Evolutionary conservation across 257 asterid species (phyloP), one percentile per base, ranked within the genome.

Genomic region (Asclepias syriaca): DNA sequence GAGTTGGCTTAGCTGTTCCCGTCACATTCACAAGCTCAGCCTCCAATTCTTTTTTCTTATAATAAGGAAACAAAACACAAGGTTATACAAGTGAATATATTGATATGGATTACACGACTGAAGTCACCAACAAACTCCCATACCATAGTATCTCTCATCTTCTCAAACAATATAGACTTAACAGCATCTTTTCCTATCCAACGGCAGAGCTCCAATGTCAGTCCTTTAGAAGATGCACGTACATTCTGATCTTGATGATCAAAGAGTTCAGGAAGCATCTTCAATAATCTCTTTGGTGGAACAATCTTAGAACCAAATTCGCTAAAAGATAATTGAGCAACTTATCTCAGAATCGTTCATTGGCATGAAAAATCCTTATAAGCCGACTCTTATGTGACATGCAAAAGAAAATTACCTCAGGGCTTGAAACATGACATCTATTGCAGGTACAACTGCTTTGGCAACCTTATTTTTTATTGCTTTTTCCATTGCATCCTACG

Each of bases 141-240:
- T 88, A 92, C 99, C 99, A 95, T 95, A 48, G 99, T 95, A 82
- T 95, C 99, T 64, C 99, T 96, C 99, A 95, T 95, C 81, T 92
- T 92, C 83, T 95, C 98, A 77, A 95, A 85, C 86, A 95, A 80
- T 79, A 92, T 92, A 60, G 99, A 95, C 79, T 95, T 95, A 32
- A 95, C 99, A 66, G 97, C 92, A 72, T 95, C 99, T 80, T 90
- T 95, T 77, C 97, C 97, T 73, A 95, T 95, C 99, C 99, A 95
- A 65, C 98, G 97, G 79, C 99, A 95, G 64, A 95, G 98, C 87
- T 95, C 99, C 61, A 95, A 85, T 5, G 99, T 95, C 76, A 95
- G 81, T 53, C 98, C 98, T 84, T 95, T 95, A 0, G 99, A 90
- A 72, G 98, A 95, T 71, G 99, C 96, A 65, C 99, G 99, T 15